Base-by-base conservation (phyloP, 2,329 filamentous ascomycete species). In the Plenodomus biglobosus region DNA sequence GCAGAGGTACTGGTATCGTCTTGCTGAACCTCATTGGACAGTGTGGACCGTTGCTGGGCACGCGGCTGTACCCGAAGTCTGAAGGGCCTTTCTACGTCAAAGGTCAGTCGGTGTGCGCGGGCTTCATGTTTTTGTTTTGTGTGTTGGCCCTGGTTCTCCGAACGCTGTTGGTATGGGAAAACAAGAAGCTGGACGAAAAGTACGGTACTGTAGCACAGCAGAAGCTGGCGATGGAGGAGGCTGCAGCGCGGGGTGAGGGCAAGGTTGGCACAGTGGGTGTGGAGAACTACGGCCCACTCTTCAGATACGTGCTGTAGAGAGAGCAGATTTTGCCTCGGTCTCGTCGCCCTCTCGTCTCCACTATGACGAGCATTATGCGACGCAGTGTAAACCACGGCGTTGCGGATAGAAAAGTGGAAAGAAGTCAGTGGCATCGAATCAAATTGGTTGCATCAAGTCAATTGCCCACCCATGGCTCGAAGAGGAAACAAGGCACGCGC, bases 21-120 rank as follows among this genome's bases (percentile, higher is more conserved):
- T 77, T 88, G n/a, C 73, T 85, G 40, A 87, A 87, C 61, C 71
- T 86, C 56, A 75, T 89, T 36, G 86, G 85, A 0, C 87, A 77
- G 48, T 71, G 68, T 40, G 69, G 69, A 7, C 69, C 70, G 6
- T 38, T 73, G 15, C 59, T 73, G 1, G 69, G 70, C 2, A 72
- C 69, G 17, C 52, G 68, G 7, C 49, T 73, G 48, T 73, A 70
- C 46, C 70, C 70, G 1, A 47, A 44, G 3, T 49, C 42, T 2
- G 69, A 72, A 21, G 59, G 51, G 2, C 70, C 70, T 3, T 61
- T 55, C 19, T 73, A 71, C 37, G 54, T 65, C 17, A 71, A 69
- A 36, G 71, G 70, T 2, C 63, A 67, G 54, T 58, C 61, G 0
- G 64, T 72, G 8, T 72, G 70, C 41, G 69, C 69, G 7, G 70